Percentiles rank a stretch among this genome's conserved stretches.
Conservation (phyloP, 345 rosid genomes). For the Syzygium aqueum region DNA sequence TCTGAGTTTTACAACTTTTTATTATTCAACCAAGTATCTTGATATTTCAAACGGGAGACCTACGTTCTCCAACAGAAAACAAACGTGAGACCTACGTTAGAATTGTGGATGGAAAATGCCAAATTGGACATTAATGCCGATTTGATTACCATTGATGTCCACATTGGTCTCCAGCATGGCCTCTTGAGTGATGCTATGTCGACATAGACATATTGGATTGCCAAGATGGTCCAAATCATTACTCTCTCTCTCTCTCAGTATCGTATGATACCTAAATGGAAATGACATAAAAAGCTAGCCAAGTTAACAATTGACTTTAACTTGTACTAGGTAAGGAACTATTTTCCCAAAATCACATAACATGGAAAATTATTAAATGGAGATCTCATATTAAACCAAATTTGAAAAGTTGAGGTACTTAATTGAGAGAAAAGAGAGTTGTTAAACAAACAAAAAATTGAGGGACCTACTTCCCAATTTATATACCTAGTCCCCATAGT, state of each 20-base stretch:
- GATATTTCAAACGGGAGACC: not conserved
- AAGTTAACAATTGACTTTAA: not conserved
- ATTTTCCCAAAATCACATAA: not conserved
- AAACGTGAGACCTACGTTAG: not conserved
- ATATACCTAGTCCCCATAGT: not conserved
- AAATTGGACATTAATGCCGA: not conserved
- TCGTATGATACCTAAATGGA: not conserved
- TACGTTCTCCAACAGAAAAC: not conserved
- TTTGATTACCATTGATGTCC: not conserved
- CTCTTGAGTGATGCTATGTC: not conserved
- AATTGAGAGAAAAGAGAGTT: not conserved
- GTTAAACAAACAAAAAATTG: not conserved
- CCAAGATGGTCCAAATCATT: not conserved
- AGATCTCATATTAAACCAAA: not conserved
- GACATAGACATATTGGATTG: not conserved
- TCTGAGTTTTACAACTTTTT: not conserved
- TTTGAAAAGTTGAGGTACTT: not conserved
- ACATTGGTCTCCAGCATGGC: not conserved
- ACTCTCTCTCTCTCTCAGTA: not conserved
- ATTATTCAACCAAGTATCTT: not conserved
- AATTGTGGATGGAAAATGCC: not conserved
- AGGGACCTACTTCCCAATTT: not conserved
- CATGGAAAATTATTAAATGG: not conserved
- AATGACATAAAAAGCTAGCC: not conserved
- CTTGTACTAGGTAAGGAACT: not conserved